Evolutionary conservation across 768 basidiomycete species (phyloP).

Genomic region (Boletus sp.): DNA sequence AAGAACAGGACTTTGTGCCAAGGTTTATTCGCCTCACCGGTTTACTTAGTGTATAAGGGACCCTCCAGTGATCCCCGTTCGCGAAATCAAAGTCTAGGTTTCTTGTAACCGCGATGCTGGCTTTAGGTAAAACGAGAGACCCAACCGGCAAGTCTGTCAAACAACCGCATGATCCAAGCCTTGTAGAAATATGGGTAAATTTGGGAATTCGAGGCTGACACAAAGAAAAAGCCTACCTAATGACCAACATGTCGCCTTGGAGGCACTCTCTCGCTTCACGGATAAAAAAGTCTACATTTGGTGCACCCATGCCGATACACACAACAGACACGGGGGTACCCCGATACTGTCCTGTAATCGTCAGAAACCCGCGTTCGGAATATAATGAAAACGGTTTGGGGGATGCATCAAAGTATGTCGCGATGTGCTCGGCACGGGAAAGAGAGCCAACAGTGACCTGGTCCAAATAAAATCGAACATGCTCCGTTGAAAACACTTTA

Average conservation of each 20-base stretch:
- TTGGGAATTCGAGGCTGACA: not conserved
- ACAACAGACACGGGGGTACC: constrained; percentile 67
- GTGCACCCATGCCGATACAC: constrained; percentile 81
- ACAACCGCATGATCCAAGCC: constrained; percentile 80
- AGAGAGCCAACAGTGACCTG: constrained; percentile 76
- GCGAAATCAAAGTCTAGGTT: constrained; percentile 79
- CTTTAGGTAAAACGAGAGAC: constrained; percentile 67
- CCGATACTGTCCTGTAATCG: constrained; percentile 65
- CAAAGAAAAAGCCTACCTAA: constrained; percentile 36
- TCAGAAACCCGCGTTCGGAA: constrained; percentile 76
- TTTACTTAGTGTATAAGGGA: constrained; percentile 67
- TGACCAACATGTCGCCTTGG: constrained; percentile 55
- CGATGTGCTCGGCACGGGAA: constrained; percentile 61
- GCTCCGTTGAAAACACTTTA: not conserved
- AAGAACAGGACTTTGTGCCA: not conserved
- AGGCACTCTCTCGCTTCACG: constrained; percentile 77
- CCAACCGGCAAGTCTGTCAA: constrained; percentile 70
- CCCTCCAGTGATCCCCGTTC: constrained; percentile 37
- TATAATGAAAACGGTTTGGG: constrained; percentile 60
- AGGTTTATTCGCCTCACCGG: constrained; percentile 40
- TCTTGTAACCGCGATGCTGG: constrained; percentile 65
- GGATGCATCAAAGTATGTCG: constrained; percentile 56
- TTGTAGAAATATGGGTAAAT: constrained; percentile 27
- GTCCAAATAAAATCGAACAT: constrained; percentile 3
- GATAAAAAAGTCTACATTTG: constrained; percentile 85